phyloP scores from a whole-genome alignment of 2,329 filamentous ascomycete genomes.

The Hyphodiscus sp. region DNA sequence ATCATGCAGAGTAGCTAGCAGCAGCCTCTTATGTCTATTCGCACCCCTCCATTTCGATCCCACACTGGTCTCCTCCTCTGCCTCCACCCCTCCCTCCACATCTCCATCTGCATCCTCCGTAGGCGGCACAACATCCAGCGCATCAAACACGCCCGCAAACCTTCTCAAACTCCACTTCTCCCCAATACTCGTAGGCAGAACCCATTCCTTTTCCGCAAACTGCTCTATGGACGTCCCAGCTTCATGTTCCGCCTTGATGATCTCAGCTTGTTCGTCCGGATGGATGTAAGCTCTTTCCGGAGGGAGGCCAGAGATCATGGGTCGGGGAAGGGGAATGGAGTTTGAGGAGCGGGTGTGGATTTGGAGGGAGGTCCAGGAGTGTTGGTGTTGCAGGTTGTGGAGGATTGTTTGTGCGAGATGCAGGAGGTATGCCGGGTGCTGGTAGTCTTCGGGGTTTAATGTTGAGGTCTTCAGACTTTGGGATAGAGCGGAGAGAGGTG shows the following conservation, averaged over 20 bases:
- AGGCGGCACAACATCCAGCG: constrained; percentile 41
- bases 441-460: constrained; percentile 13
- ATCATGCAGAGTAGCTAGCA: constrained; percentile 70
- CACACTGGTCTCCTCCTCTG: constrained; percentile 20
- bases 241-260: constrained; percentile 54
- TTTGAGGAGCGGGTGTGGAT: constrained; percentile 43
- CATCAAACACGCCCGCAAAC: constrained; percentile 66
- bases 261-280: constrained; percentile 73
- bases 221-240: constrained; percentile 41
- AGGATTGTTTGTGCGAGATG: constrained; percentile 54
- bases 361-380: constrained; percentile 62
- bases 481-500: constrained; percentile 19
- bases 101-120: constrained; percentile 9
- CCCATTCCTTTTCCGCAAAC: constrained; percentile 63
- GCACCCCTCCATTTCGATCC: constrained; percentile 38
- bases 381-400: constrained; percentile 68
- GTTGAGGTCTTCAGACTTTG: constrained; percentile 17
- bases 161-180: constrained; percentile 65
- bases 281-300: constrained; percentile 70
- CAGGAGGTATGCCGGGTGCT: constrained; percentile 31
- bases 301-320: constrained; percentile 66
- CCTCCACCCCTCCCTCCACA: constrained; percentile 14
- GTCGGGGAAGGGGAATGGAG: constrained; percentile 44
- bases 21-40: constrained; percentile 56
- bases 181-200: constrained; percentile 64